These are phyloP conservation scores for Harringtonia lauricola DNA, from an alignment of 2,329 filamentous ascomycete genomes.

Conservation along the genomic window DNA sequence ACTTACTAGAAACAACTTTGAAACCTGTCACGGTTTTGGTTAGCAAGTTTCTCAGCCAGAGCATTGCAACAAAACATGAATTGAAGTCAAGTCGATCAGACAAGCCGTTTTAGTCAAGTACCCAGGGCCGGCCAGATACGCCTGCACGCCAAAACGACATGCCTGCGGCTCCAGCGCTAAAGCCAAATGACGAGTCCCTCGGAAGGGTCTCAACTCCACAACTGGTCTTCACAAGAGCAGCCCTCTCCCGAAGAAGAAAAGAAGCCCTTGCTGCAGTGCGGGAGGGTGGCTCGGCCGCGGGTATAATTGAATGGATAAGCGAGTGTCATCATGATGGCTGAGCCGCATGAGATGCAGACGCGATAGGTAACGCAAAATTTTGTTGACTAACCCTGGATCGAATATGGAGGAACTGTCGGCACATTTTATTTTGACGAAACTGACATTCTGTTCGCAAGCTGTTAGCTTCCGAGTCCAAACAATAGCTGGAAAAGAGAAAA, in stretches of 20 bases:
- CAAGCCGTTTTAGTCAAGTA: constrained; percentile 27
- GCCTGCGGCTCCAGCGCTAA: constrained; percentile 37
- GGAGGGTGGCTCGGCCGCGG: constrained; percentile 60
- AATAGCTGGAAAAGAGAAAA: constrained; percentile 2
- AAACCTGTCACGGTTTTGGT: no score
- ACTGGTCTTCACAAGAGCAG: constrained; percentile 52
- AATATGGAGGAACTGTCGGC: no score
- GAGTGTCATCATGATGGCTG: constrained; percentile 42
- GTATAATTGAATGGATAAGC: constrained; percentile 71
- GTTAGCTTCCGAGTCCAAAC: constrained; percentile 1
- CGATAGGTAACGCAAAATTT: not conserved
- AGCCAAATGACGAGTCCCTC: constrained; percentile 45
- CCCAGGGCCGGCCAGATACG: constrained; percentile 20
- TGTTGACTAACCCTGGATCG: not conserved
- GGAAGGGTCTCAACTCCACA: constrained; percentile 52
- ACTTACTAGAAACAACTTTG: no score
- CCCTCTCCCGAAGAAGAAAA: constrained; percentile 11
- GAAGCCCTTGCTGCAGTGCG: constrained; percentile 48
- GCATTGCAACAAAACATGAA: no score
- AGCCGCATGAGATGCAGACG: not conserved
- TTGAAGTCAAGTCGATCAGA: constrained; percentile 19
- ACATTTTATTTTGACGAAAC: no score
- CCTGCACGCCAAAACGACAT: constrained; percentile 44
- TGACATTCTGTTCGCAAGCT: not conserved
- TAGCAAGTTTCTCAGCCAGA: no score